Evolutionary conservation across 2,329 filamentous ascomycete species (phyloP), one percentile per base, ranked within the genome.

Genomic region (Colletotrichum sp.): DNA sequence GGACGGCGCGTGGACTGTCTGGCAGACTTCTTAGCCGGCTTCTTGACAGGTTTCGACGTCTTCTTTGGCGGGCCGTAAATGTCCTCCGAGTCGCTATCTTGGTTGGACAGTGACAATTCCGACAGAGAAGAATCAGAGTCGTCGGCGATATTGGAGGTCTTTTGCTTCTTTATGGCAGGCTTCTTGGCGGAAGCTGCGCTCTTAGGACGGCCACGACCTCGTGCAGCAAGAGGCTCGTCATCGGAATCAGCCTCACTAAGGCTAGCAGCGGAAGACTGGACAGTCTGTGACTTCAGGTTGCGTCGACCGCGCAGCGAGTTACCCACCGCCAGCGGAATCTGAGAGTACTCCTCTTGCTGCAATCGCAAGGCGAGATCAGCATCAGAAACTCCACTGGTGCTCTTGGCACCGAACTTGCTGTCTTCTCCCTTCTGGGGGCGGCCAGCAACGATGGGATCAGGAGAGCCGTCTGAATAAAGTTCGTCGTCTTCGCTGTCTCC

Each of bases 401-500:
- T 72, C 67, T 44, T 44, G 18, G 7, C 39, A 44, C 16, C 9
- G 39, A 44, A 3, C 39, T 80, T 80, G 1, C 77, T 63, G 28
- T 81, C 80, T 67, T 86, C 84, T 69, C 84, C 83, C 6, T 80
- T 69, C 67, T 87, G 85, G 4, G 85, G 73, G 10, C 80, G 82
- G 26, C 83, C 83, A 55, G 85, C 86, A 44, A 81, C 78, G 36
- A 80, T 76, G n/a, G 80, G 83, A 69, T 85, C 81, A 16, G 78
- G 79, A n/a, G 75, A 69, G 10, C 52, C 74, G 32, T 69, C 65
- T n/a, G 76, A 78, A n/a, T 60, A 44, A 52, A 86, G 84, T 0
- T 85, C 82, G n/a, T 86, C 83, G 12, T 87, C 85, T 3, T 86
- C 83, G 66, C 83, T 81, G 76, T 89, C 83, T 18, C 85, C 85